Percentiles rank a stretch among this genome's conserved stretches.
phyloP scores from a whole-genome alignment of 495 filamentous ascomycete genomes.

The Penicillium desertorum region DNA sequence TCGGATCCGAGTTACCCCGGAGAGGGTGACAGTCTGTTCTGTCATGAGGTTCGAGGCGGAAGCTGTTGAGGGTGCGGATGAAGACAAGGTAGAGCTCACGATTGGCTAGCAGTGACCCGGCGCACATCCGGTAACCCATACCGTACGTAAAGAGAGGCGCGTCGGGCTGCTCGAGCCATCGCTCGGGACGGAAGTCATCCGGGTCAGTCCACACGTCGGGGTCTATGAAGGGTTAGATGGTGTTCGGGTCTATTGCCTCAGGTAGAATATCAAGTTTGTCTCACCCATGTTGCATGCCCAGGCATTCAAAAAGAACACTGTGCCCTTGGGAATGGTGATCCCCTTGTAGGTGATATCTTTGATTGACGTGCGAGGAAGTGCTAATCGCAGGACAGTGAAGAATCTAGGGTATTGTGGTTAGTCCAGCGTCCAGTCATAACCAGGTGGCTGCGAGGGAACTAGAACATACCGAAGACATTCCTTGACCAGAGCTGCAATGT shows the following conservation, averaged over 20 bases:
- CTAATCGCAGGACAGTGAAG: slow-evolving; percentile 61
- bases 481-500: slow-evolving; percentile 57
- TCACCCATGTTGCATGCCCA: slow-evolving; percentile 65
- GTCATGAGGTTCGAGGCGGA: slow-evolving; percentile 52
- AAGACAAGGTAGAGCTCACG: slow-evolving; percentile 65
- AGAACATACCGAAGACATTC: slow-evolving; percentile 54
- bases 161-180: slow-evolving; percentile 63
- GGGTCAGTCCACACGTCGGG: slow-evolving; percentile 59
- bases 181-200: slow-evolving; percentile 57
- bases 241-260: not conserved
- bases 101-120: slow-evolving; percentile 61
- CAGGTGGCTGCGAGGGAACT: not conserved
- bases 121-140: slow-evolving; percentile 66
- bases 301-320: slow-evolving; percentile 62
- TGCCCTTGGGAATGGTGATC: slow-evolving; percentile 55
- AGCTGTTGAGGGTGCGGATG: slow-evolving; percentile 59
- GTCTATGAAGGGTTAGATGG: slow-evolving; percentile 35
- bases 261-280: slow-evolving; percentile 8
- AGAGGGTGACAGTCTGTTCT: slow-evolving; percentile 56
- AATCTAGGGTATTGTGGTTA: slow-evolving; percentile 35
- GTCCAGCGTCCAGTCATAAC: not conserved
- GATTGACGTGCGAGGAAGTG: slow-evolving; percentile 58
- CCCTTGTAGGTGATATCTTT: slow-evolving; percentile 59
- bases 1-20: slow-evolving; percentile 54
- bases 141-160: slow-evolving; percentile 62